Base-by-base conservation (phyloP, 176 grass and related monocot species). In the Triticum timopheevii region DNA sequence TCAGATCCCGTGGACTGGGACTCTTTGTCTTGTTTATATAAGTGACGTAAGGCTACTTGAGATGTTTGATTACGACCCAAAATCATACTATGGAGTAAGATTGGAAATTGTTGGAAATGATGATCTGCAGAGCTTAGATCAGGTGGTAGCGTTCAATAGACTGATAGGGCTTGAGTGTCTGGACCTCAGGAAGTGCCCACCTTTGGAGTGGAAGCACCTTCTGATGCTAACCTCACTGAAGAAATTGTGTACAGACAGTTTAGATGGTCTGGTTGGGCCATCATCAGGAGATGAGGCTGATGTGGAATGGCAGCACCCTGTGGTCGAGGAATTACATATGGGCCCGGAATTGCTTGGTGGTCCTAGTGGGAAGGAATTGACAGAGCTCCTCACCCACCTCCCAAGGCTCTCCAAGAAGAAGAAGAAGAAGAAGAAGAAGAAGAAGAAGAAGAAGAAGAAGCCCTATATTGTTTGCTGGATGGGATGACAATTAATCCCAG, bases 231-330 rank as follows among this genome's bases (percentile, higher is more conserved):
- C 49, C 16, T 83, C 52, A 0, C 2, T 83, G 36, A 59, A 11
- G 50, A 20, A 0, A 0, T 52, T 83, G 5, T 0, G 0, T 0
- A 10, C 42, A 36, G 3, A 1, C 8, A 0, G 13, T 49, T 49
- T 10, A 49, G 45, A 49, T 49, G 12, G 13, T 49, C 3, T 49
- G 3, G 45, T 49, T 49, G 45, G 45, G 12, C 45, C 27, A 27
- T 27, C 12, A 47, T 0, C 13, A 13, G 45, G 11, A 47, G 10
- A 11, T 49, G 10, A 4, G 13, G 12, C 22, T 8, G 10, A 73
- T 10, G 31, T n/a, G 0, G 1, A 4, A 1, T 59, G 54, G 44
- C 22, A 73, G 2, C 35, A 61, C 16, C 68, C 50, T 27, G 0
- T 0, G 2, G 38, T 83, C 10, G 0, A 11, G 10, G 2, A 6